These are phyloP conservation scores for Aspergillus panamensis DNA, from an alignment of 495 filamentous ascomycete genomes.

Conservation along the genomic window DNA sequence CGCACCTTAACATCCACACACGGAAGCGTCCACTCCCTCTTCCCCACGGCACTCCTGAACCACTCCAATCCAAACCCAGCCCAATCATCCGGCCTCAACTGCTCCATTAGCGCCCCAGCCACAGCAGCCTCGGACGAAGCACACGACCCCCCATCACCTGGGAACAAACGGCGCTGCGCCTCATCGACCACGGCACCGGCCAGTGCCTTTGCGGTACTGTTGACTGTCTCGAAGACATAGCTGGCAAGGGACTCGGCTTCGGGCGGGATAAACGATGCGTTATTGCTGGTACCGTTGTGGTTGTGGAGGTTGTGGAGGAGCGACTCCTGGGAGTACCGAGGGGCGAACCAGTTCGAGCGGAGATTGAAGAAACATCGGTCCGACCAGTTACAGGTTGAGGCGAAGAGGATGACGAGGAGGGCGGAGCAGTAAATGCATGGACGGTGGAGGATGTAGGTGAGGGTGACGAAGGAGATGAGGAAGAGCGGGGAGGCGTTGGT, in stretches of 20 bases:
- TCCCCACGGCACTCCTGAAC: conserved; percentile 70
- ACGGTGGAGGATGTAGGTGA: conserved; percentile 85
- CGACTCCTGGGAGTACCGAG: conserved; percentile 45
- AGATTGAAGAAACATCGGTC: conserved; percentile 87
- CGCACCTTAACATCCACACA: conserved; percentile 80
- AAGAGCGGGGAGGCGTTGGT: conserved; percentile 80
- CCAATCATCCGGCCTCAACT: conserved; percentile 52
- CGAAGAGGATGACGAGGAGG: conserved; percentile 82
- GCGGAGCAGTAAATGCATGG: conserved; percentile 90
- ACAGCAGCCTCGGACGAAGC: background rate
- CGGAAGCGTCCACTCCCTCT: conserved; percentile 76
- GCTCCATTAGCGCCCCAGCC: conserved; percentile 7
- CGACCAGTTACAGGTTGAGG: conserved; percentile 87
- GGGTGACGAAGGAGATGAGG: conserved; percentile 84
- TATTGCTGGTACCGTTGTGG: background rate
- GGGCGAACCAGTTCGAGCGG: conserved; percentile 77
- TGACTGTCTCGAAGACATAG: conserved; percentile 58
- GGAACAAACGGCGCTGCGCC: conserved; percentile 47
- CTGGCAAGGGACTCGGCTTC: conserved; percentile 37
- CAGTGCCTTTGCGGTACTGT: conserved; percentile 64
- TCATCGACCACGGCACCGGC: conserved; percentile 64
- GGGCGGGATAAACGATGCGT: conserved; percentile 20
- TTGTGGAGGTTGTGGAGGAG: conserved; percentile 10
- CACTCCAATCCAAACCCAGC: conserved; percentile 80
- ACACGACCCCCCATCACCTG: conserved; percentile 15